These are phyloP conservation scores for Thalassiosira hispida DNA, from an alignment of 352 stramenopile species.

Conservation along the genomic window DNA sequence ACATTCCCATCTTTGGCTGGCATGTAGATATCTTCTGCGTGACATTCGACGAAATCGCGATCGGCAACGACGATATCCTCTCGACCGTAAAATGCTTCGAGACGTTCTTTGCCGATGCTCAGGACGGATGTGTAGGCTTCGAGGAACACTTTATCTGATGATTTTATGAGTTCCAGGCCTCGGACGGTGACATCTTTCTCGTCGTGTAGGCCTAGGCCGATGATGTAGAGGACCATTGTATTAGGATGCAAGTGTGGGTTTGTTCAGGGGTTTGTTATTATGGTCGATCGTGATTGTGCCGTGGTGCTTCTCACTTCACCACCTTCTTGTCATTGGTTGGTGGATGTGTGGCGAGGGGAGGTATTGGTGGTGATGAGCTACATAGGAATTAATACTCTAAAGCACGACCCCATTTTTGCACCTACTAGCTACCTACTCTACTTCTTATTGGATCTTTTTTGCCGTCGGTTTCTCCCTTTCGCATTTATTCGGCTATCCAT, in stretches of 20 bases:
- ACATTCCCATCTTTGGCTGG: slow-evolving; percentile 91
- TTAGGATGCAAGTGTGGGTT: neutral
- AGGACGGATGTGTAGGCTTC: slow-evolving; percentile 99
- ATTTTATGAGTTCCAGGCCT: slow-evolving; percentile 94
- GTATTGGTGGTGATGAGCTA: too few relatives aligned
- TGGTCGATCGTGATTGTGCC: too few relatives aligned
- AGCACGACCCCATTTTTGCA: too few relatives aligned
- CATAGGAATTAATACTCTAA: too few relatives aligned
- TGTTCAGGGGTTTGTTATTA: neutral
- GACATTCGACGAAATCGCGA: slow-evolving; percentile 95
- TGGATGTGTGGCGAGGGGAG: too few relatives aligned
- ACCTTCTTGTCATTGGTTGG: too few relatives aligned
- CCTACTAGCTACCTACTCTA: too few relatives aligned
- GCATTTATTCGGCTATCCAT: too few relatives aligned
- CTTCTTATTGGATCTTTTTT: too few relatives aligned
- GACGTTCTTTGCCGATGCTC: slow-evolving; percentile 84
- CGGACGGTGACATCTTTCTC: slow-evolving; percentile 98
- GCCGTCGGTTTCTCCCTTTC: too few relatives aligned
- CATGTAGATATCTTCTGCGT: slow-evolving; percentile 94
- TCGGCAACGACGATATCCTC: slow-evolving; percentile 87
- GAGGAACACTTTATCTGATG: slow-evolving; percentile 93
- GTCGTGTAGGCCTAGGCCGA: slow-evolving; percentile 96
- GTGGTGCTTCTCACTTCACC: too few relatives aligned
- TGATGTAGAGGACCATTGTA: slow-evolving; percentile 94
- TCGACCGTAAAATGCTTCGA: slow-evolving; percentile 94